Conservation (phyloP, 2,329 filamentous ascomycete genomes). For the Pleoardoris graminearum region DNA sequence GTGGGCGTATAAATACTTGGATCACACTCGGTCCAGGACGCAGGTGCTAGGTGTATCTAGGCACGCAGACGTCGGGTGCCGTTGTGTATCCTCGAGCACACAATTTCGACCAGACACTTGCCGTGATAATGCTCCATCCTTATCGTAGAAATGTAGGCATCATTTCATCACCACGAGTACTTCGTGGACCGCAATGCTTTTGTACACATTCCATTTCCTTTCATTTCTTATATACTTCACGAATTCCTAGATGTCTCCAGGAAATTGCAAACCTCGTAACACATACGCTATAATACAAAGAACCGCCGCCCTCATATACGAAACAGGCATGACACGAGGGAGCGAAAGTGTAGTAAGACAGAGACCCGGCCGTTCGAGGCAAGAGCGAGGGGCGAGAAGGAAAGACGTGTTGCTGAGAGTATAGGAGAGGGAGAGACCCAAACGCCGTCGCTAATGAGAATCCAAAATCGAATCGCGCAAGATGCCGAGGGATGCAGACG, state of each 20-base stretch:
- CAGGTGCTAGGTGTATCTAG: too few species aligned
- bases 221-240: background rate
- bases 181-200: too few species aligned
- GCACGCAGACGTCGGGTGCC: too few species aligned
- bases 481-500: background rate
- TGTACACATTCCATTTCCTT: background rate
- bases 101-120: too few species aligned
- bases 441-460: constrained; percentile 39
- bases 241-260: background rate
- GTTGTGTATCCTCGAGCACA: too few species aligned
- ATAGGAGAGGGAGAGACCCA: constrained; percentile 21
- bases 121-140: too few species aligned
- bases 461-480: constrained; percentile 14
- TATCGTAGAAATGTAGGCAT: too few species aligned
- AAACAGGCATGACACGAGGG: background rate
- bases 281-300: constrained; percentile 5
- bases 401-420: background rate
- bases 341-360: constrained; percentile 27
- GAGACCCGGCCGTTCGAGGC: constrained; percentile 8
- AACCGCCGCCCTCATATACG: background rate
- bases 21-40: too few species aligned
- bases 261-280: background rate
- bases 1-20: too few species aligned
- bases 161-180: too few species aligned
- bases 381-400: constrained; percentile 14